Evolutionary conservation across 2,329 filamentous ascomycete genomes (phyloP).

Genomic region (Trichoderma lentiforme): DNA sequence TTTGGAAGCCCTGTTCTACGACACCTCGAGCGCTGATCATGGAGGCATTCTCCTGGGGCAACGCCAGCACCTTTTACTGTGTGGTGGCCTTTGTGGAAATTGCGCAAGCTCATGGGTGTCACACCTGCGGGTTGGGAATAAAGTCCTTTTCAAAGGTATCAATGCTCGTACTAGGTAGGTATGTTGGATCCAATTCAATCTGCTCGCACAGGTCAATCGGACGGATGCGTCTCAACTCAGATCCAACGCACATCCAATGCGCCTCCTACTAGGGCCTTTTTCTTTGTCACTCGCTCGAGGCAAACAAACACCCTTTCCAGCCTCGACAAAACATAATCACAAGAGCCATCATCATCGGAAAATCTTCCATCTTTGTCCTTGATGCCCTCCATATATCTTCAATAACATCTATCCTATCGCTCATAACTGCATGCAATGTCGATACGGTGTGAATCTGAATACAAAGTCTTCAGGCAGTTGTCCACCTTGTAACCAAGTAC

Average conservation of each 20-base stretch:
- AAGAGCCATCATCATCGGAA: not conserved
- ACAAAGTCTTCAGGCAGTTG: not conserved
- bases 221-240: not conserved
- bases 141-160: not conserved
- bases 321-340: not conserved
- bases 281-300: not conserved
- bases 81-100: not conserved
- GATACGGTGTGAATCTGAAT: not conserved
- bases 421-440: not conserved
- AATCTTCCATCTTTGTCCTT: not conserved
- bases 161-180: not conserved
- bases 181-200: not conserved
- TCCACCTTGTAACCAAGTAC: not conserved
- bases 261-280: not conserved
- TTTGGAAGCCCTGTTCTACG: not conserved
- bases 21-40: not conserved
- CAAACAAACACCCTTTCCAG: not conserved
- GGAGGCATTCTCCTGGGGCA: not conserved
- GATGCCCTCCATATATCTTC: not conserved
- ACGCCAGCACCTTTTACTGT: not conserved
- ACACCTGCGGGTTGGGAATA: not conserved
- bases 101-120: not conserved
- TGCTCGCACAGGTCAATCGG: not conserved
- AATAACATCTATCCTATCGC: not conserved
- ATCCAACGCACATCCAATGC: not conserved